Conservation (phyloP, 768 basidiomycete species). For the Trametes maxima region DNA sequence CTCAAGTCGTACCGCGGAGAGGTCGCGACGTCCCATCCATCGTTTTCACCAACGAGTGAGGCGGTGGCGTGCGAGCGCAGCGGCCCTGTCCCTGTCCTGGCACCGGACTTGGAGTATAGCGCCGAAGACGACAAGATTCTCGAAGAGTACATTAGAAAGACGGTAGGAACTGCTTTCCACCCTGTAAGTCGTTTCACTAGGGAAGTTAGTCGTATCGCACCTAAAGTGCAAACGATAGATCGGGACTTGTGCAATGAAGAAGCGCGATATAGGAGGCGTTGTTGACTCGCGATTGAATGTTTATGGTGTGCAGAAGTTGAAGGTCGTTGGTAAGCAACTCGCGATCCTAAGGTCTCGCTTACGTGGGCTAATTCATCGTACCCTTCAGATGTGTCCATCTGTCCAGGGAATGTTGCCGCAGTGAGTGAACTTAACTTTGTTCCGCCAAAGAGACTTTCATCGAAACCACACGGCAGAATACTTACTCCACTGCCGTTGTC, state of each 20-base stretch:
- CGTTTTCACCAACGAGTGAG: slow-evolving; percentile 33
- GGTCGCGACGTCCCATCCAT: slow-evolving; percentile 30
- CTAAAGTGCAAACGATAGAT: too few relatives aligned
- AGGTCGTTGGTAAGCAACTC: slow-evolving; percentile 31
- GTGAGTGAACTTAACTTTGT: not conserved
- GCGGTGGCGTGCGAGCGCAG: slow-evolving; percentile 22
- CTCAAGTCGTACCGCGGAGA: slow-evolving; percentile 48
- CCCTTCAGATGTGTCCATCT: slow-evolving; percentile 5
- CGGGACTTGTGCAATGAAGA: slow-evolving; percentile 72
- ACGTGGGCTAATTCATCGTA: not conserved
- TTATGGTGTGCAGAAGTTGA: slow-evolving; percentile 58
- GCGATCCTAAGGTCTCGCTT: not conserved
- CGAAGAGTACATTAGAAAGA: slow-evolving; percentile 30
- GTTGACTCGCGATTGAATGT: slow-evolving; percentile 63
- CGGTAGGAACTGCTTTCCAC: slow-evolving; percentile 36
- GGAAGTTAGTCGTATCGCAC: not conserved
- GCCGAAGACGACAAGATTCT: slow-evolving; percentile 39
- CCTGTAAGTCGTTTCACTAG: slow-evolving; percentile 27
- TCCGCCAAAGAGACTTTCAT: too few relatives aligned
- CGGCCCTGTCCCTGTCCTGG: slow-evolving; percentile 31
- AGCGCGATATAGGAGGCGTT: slow-evolving; percentile 58
- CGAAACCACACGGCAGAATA: slow-evolving; percentile 13
- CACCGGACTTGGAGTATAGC: slow-evolving; percentile 36
- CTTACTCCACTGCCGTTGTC: slow-evolving; percentile 17
- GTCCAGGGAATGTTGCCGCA: slow-evolving; percentile 9